Percentiles rank a stretch among this genome's conserved stretches.
These are phyloP conservation scores for Boletus pseudopeckii DNA, from an alignment of 768 basidiomycete species.

Conservation along the genomic window DNA sequence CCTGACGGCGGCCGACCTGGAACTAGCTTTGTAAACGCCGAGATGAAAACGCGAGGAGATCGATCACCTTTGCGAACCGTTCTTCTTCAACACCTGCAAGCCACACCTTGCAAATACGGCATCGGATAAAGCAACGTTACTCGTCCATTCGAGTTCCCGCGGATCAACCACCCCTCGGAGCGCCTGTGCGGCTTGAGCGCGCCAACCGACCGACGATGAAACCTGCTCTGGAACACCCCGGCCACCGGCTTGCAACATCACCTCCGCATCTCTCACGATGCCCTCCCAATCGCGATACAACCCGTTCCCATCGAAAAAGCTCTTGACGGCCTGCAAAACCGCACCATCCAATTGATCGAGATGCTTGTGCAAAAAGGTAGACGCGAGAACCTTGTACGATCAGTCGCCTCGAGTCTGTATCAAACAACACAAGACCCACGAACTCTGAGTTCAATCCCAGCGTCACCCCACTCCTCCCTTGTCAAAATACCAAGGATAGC, in stretches of 20 bases:
- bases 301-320: constrained; percentile 17
- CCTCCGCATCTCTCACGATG: constrained; percentile 14
- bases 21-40: constrained; percentile 3
- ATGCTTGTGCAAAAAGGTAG: constrained; percentile 31
- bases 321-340: constrained; percentile 21
- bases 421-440: constrained; percentile 12
- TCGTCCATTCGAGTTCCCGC: constrained; percentile 52
- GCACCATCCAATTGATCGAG: constrained; percentile 29
- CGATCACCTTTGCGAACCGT: constrained; percentile 40
- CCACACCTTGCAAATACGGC: constrained; percentile 41
- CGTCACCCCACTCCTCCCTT: constrained; percentile 38
- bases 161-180: constrained; percentile 43
- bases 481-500: constrained; percentile 39
- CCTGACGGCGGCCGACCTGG: constrained; percentile 18
- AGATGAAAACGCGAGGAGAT: background rate
- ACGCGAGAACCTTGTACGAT: constrained; percentile 21
- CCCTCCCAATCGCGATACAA: constrained; percentile 13
- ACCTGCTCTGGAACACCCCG: background rate
- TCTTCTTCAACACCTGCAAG: constrained; percentile 42
- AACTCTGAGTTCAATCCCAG: constrained; percentile 32
- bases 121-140: constrained; percentile 42
- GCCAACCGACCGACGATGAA: constrained; percentile 14
- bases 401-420: constrained; percentile 1
- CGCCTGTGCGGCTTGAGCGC: constrained; percentile 25
- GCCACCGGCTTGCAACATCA: background rate